phyloP scores from a whole-genome alignment of 2,329 filamentous ascomycete genomes.

The Didymella pinodella region DNA sequence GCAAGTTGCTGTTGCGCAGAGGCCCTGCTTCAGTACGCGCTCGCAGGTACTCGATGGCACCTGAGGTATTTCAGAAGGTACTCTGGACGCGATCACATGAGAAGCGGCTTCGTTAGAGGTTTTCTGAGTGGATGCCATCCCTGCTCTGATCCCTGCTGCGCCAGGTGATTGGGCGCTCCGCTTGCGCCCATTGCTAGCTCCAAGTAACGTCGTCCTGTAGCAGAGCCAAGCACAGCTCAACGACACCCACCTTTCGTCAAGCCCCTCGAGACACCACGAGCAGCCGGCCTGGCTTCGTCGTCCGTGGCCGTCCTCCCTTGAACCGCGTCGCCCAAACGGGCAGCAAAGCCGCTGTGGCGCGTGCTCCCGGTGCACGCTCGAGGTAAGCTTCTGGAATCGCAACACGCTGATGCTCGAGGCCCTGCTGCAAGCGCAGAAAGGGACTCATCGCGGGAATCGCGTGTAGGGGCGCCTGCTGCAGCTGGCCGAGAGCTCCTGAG shows the following conservation, averaged over 20 bases:
- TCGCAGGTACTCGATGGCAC: conserved; percentile 42
- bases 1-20: conserved; percentile 23
- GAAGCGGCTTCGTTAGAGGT: conserved; percentile 24
- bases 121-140: conserved; percentile 34
- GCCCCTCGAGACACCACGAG: conserved; percentile 33
- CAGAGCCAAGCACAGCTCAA: conserved; percentile 45
- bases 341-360: conserved; percentile 44
- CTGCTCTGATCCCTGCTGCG: conserved; percentile 42
- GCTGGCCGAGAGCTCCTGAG: conserved; percentile 23
- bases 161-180: conserved; percentile 46
- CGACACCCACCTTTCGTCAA: conserved; percentile 42
- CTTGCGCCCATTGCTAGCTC: conserved; percentile 48
- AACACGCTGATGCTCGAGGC: conserved; percentile 30
- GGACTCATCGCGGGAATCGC: conserved; percentile 22
- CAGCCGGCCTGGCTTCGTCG: conserved; percentile 10
- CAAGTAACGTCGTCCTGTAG: conserved; percentile 51
- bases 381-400: conserved; percentile 48
- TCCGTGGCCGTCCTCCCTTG: conserved; percentile 23
- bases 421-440: conserved; percentile 33
- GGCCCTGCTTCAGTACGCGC: conserved; percentile 48
- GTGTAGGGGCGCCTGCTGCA: conserved; percentile 19
- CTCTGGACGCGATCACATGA: conserved; percentile 46
- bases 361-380: conserved; percentile 38
- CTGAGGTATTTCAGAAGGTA: conserved; percentile 26
- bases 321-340: conserved; percentile 40